phyloP scores from a whole-genome alignment of 345 rosid genomes.

The Durio zibethinus region DNA sequence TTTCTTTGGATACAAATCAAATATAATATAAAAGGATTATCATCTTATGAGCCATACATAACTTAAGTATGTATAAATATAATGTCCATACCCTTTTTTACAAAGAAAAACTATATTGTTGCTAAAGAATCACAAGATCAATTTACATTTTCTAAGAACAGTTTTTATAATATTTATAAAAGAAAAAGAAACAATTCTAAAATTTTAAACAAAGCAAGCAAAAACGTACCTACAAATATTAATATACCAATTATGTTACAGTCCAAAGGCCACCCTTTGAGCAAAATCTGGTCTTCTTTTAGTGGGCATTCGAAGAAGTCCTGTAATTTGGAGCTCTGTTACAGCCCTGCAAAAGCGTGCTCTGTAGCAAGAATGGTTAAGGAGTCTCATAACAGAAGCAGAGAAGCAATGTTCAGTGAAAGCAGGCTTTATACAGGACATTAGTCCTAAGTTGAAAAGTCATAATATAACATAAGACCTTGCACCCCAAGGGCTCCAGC shows the following conservation, averaged over 20 bases:
- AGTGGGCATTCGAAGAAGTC: slow-evolving; percentile 83
- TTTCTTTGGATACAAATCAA: too few relatives aligned
- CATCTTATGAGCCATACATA: too few relatives aligned
- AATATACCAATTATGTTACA: slow-evolving; percentile 25
- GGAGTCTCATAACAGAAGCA: slow-evolving; percentile 27
- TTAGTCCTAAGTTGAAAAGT: not conserved
- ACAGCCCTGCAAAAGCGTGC: slow-evolving; percentile 84
- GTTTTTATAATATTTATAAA: too few relatives aligned
- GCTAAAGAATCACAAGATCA: too few relatives aligned
- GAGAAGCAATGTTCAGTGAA: not conserved
- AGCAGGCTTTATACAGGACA: not conserved
- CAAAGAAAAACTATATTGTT: too few relatives aligned
- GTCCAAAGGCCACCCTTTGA: slow-evolving; percentile 86
- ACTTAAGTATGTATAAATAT: too few relatives aligned
- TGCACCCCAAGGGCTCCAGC: not conserved
- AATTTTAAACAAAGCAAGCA: not conserved
- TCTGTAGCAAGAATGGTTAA: slow-evolving; percentile 49
- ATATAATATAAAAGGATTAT: too few relatives aligned
- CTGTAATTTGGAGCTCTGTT: slow-evolving; percentile 83
- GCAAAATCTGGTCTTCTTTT: slow-evolving; percentile 82
- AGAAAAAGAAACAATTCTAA: too few relatives aligned
- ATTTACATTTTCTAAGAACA: too few relatives aligned
- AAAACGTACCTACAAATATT: not conserved
- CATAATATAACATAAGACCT: not conserved
- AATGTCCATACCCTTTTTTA: too few relatives aligned